Percentiles rank a stretch among this genome's conserved stretches.
Evolutionary conservation across 2,329 filamentous ascomycete species (phyloP).

Genomic region (Akanthomyces muscarius): DNA sequence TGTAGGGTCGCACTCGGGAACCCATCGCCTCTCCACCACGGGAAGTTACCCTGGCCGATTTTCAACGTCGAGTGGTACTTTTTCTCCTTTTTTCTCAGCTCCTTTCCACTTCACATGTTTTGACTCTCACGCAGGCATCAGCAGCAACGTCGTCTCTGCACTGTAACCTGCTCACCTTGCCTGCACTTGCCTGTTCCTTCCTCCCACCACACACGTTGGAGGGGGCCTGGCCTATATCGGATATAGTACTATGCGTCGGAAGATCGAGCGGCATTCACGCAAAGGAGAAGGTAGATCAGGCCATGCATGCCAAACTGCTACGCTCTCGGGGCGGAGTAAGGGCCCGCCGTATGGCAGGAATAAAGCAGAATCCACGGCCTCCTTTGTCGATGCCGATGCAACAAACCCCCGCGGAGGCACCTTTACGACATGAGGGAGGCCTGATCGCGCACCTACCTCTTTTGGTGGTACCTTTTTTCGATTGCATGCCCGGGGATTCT

Average conservation of each 20-base stretch:
- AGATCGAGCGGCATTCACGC: slow-evolving; percentile 13
- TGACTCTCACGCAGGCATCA: not conserved
- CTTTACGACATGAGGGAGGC: not conserved
- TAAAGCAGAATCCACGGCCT: not conserved
- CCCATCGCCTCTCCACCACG: not conserved
- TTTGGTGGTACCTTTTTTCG: not conserved
- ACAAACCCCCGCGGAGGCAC: not conserved
- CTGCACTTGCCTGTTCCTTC: not conserved
- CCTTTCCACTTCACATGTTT: not conserved
- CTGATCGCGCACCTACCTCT: slow-evolving; percentile 7
- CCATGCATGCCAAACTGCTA: not conserved
- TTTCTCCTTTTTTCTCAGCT: not conserved
- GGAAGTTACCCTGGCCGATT: not conserved
- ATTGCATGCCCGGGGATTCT: not conserved
- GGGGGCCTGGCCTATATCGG: not conserved
- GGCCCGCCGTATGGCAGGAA: not conserved
- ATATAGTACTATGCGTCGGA: slow-evolving; percentile 12
- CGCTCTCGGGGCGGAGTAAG: not conserved
- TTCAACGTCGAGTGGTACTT: not conserved
- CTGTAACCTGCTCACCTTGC: not conserved
- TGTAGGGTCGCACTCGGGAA: slow-evolving; percentile 3
- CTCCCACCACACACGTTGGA: not conserved
- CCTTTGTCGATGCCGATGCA: not conserved
- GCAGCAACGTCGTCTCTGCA: not conserved
- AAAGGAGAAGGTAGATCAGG: slow-evolving; percentile 11